Base-by-base conservation (phyloP, 2,329 filamentous ascomycete species). In the Scorias spongiosa region DNA sequence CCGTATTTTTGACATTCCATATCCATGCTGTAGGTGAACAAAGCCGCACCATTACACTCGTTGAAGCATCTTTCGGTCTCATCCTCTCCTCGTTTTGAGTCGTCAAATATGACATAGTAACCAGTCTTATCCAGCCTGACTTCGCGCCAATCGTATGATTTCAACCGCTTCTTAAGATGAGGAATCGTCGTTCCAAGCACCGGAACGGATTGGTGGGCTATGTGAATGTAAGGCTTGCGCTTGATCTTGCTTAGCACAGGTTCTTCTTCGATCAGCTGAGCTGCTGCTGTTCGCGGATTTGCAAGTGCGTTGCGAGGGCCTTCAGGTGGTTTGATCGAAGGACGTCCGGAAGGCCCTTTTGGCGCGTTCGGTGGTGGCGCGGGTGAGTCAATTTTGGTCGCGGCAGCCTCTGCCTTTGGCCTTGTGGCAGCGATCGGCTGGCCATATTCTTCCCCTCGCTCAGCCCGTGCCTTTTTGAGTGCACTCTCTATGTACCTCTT, bases 1-100 rank as follows among this genome's bases (percentile, higher is more conserved):
- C 78, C 78, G 54, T 78, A 78, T 48, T 74, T 71, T 50, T 82
- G 81, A 44, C 86, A 79, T 58, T 89, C 82, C 86, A 98, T 93
- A 39, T 78, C 76, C 83, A 98, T 89, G 47, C 75, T 73, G 54
- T 96, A 96, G 1, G 83, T 95, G 66, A 98, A 98, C 49, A 98
- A 76, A 5, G 83, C 75, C 38, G 81, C 81, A 59, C 83, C 81
- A 59, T 95, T 80, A 51, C 84, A 87, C 42, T 80, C 75, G 43
- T 76, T 72, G 61, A 78, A 88, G 59, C 88, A 95, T 48, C 83
- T 74, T 52, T 84, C 80, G 1, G 86, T 81, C 63, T 95, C 87
- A 44, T 80, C 71, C 54, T 87, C 80, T 2, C 89, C 89, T 8
- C 73, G 70, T 44, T 76, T 74, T 1, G 78, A 84, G 54, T 89